Evolutionary conservation across 805 yeast genomes (phyloP), one percentile per base, ranked within the genome.

Genomic region (Saccharomycopsis olivae): DNA sequence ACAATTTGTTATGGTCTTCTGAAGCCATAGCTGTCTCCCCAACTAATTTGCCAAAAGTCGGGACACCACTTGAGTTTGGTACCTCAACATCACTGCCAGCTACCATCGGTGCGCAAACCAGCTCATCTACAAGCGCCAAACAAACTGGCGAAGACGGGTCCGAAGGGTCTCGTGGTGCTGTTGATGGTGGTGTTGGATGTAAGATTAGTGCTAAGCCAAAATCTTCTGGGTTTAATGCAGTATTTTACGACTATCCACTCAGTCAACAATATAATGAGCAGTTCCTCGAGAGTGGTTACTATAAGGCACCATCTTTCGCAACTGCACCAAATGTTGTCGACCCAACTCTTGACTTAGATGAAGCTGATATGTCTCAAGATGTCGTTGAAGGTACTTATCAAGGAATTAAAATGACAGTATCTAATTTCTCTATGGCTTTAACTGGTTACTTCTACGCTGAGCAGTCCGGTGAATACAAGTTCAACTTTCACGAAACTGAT

Each of bases 401-500:
- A 29, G 47, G 43, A 14, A 15, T 11, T 1, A n/a, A 30, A 2
- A 30, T 43, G 2, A 48, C 53, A n/a, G 31, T 50, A 17, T 28
- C 53, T 10, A 51, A 53, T 34, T 49, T 51, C 37, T 43, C 50
- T 27, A 43, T 53, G 46, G 55, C 49, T 31, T 35, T 51, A 28
- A 48, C 49, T 5, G 55, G 55, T 33, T 55, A 49, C 38, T 51
- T 46, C 45, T 28, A 33, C 15, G 58, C 65, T n/a, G 36, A 47
- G 5, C 45, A 40, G 16, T 46, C 56, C 14, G 66, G 65, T 43
- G 36, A 49, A 5, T 61, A 56, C 36, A 39, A 47, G 0, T 48
- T 60, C 32, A 24, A 37, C 11, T 40, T 58, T 13, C 27, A 33
- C 4, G 17, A 20, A 3, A 51, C 53, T 18, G 65, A 60, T 51